Base-by-base conservation (phyloP, 2,329 filamentous ascomycete genomes). In the Fulvia fulva region DNA sequence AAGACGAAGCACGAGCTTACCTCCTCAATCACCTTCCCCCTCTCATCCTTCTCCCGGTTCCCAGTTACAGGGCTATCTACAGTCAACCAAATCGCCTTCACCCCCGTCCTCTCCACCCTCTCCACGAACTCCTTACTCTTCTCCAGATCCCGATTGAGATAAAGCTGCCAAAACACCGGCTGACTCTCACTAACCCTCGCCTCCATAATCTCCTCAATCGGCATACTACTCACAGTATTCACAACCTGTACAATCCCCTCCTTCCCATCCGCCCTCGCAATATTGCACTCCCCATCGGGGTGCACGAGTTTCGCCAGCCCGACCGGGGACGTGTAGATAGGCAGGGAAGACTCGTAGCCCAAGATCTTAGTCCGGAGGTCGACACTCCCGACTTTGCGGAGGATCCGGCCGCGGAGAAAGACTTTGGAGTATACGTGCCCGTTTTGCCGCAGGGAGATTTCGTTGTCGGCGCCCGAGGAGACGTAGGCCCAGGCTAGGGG, bases 101-200 rank as follows among this genome's bases (percentile, higher is more conserved):
- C 75, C 0, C 81, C 80, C 1, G 75, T 70, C 43, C 71, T 70
- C 16, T 77, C 75, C 1, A 82, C 80, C 19, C 77, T 68, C 14
- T 66, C 67, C 1, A 87, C 69, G 5, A 85, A 71, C 1, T 73
- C 72, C 58, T 78, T 78, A 7, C 81, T 81, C 54, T 81, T 80
- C 9, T 68, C 55, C 0, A 82, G 73, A 59, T 83, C 74, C 61
- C 79, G 80, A 68, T 85, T 78, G 41, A 85, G 80, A 64, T 87
- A 87, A 11, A 87, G 74, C 67, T 86, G 83, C 68, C 84, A 84
- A 72, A 84, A 83, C 34, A 79, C 58, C 3, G 66, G 64, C 55
- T 69, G 69, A 21, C 63, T 51, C 21, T 71, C 58, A 0, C 65
- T 60, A 14, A 63, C 55, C 9, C 65, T 57, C 7, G 66, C 61